Base-by-base conservation (phyloP, 768 basidiomycete species). In the Trametes elegans region DNA sequence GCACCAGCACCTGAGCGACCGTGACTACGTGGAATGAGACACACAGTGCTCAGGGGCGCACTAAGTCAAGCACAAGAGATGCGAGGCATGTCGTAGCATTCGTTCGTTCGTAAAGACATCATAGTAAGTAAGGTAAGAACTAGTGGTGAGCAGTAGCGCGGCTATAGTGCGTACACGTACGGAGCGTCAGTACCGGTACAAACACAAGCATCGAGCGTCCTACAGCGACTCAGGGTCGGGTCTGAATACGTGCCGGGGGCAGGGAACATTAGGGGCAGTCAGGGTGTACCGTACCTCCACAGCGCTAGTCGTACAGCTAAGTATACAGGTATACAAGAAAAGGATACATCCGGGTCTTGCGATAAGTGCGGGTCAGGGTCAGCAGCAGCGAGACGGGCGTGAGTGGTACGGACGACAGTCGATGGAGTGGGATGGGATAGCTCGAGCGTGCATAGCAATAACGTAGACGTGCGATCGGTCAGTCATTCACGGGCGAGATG, bases 281-380 rank as follows among this genome's bases (percentile, higher is more conserved):
- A 19, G 29, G 26, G 48, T 27, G 36, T 50, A 50, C 31, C 28
- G 50, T 53, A 53, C 32, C 42, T 44, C 34, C 34, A 23, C 42
- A 18, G 51, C 29, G 41, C 5, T 52, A 44, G 9, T 53, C 42
- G 51, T 53, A 53, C 51, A 53, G 50, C 31, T 28, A 35, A 38
- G 41, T 53, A 36, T 44, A 53, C 42, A 53, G n/a, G 51, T 38
- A 53, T 38, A 27, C 42, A 53, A 53, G 42, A 38, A 36, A n/a
- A 16, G 24, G 51, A 53, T 53, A 53, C 51, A 53, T 44, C 42
- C 32, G 42, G 34, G 29, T 26, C 51, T 29, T 16, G 34, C n/a
- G 48, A 26, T 4, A 21, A 9, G 46, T 7, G 14, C 19, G n/a
- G 21, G 21, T 6, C 38, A 13, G 43, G 18, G 28, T 14, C 38